Percentiles rank a stretch among this genome's conserved stretches.
These are phyloP conservation scores for Mycena crocata DNA, from an alignment of 768 basidiomycete genomes.

Conservation along the genomic window DNA sequence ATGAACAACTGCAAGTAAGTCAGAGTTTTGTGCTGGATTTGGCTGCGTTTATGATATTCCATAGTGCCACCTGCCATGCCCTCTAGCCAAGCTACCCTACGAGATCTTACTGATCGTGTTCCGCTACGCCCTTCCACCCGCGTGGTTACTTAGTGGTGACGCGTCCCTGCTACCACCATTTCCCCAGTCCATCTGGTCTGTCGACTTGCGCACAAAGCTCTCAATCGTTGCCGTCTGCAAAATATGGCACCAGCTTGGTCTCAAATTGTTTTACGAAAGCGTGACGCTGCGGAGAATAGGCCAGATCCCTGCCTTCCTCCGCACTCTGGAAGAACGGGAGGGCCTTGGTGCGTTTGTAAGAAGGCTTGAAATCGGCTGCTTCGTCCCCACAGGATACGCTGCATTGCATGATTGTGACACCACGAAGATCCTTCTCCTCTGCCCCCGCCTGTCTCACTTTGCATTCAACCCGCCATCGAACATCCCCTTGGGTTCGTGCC, in stretches of 20 bases:
- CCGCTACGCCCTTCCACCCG: conserved; percentile 37
- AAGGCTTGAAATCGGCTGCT: not conserved
- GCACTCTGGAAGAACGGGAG: not conserved
- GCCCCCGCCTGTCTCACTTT: conserved; percentile 22
- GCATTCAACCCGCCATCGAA: not conserved
- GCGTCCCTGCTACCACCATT: conserved; percentile 27
- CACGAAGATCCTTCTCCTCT: conserved; percentile 1
- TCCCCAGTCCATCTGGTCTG: conserved; percentile 38
- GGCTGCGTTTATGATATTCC: too few relatives aligned
- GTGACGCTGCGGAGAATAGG: conserved; percentile 38
- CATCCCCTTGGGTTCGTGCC: not conserved
- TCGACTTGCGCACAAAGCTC: conserved; percentile 36
- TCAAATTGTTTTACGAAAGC: conserved; percentile 41
- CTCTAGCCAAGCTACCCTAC: too few relatives aligned
- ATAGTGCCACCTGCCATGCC: too few relatives aligned
- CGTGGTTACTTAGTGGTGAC: conserved; percentile 34
- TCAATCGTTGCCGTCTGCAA: conserved; percentile 40
- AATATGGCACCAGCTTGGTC: conserved; percentile 38
- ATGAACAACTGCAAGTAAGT: too few relatives aligned
- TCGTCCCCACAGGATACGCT: conserved; percentile 5
- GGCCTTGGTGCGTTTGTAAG: not conserved
- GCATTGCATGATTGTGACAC: not conserved
- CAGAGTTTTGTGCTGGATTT: too few relatives aligned
- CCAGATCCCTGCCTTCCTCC: conserved; percentile 37
- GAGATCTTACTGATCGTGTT: conserved; percentile 43